These are phyloP conservation scores for Huntiella savannae DNA, from an alignment of 2,329 filamentous ascomycete genomes.

Conservation along the genomic window DNA sequence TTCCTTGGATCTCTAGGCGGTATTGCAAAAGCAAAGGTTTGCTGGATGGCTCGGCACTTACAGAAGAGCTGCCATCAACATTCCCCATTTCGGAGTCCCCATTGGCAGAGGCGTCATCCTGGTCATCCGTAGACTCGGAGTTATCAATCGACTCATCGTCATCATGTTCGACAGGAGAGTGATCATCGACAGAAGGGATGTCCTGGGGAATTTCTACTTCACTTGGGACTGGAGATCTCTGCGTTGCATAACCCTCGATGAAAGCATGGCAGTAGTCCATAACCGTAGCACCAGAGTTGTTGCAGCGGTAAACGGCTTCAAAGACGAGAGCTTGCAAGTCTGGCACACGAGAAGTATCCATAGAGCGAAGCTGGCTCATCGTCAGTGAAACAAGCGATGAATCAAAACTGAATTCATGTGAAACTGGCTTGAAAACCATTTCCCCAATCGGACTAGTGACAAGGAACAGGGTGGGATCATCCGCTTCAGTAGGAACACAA, in stretches of 20 bases:
- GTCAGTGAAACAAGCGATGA: constrained; percentile 22
- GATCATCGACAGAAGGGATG: constrained; percentile 28
- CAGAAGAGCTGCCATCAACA: constrained; percentile 13
- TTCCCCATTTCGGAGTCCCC: constrained; percentile 13
- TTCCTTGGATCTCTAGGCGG: constrained; percentile 26
- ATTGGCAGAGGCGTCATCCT: constrained; percentile 7
- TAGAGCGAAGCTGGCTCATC: constrained; percentile 22
- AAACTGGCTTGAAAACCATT: neutral
- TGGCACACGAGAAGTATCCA: constrained; percentile 14
- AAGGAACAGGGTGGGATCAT: neutral
- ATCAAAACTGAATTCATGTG: constrained; percentile 10
- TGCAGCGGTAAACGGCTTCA: constrained; percentile 70
- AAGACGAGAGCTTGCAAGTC: constrained; percentile 34
- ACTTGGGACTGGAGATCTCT: constrained; percentile 32
- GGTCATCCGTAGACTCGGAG: constrained; percentile 10
- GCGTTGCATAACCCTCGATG: constrained; percentile 33
- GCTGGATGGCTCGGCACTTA: constrained; percentile 15
- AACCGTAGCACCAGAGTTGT: constrained; percentile 41
- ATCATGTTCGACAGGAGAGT: constrained; percentile 12
- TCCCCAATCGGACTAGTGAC: neutral
- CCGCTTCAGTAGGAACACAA: constrained; percentile 2
- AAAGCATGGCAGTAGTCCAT: constrained; percentile 59
- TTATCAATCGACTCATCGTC: constrained; percentile 13
- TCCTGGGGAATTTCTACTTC: no score
- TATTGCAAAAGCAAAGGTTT: constrained; percentile 2